Percentiles rank a stretch among this genome's conserved stretches.
Evolutionary conservation across 2,329 filamentous ascomycete genomes (phyloP).

Genomic region (Penicillium verrucosum): DNA sequence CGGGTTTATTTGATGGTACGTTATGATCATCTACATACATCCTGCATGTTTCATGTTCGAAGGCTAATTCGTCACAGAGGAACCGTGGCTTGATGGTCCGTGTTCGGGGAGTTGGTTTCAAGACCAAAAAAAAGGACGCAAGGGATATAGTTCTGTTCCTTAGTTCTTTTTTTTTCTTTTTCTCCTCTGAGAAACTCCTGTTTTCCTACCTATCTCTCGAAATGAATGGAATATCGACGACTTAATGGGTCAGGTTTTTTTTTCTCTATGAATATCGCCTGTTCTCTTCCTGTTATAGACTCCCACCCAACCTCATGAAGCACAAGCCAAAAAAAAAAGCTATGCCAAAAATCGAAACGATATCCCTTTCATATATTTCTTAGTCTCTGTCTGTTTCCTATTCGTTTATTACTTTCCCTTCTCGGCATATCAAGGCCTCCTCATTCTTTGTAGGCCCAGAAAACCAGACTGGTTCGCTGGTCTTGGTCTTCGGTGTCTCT

Average conservation of each 20-base stretch:
- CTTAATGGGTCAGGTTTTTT: conserved; percentile 23
- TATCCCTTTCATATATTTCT: neutral
- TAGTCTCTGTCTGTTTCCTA: neutral
- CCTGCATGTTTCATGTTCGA: neutral
- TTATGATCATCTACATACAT: neutral
- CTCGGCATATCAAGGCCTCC: conserved; percentile 48
- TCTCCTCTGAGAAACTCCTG: conserved; percentile 20
- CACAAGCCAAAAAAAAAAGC: conserved; percentile 16
- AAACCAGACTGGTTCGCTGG: conserved; percentile 21
- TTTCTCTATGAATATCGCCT: conserved; percentile 15
- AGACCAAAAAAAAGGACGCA: conserved; percentile 18
- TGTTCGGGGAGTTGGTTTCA: conserved; percentile 25
- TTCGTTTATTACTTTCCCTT: neutral
- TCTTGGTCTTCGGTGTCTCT: conserved; percentile 23
- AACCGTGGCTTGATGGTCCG: conserved; percentile 27
- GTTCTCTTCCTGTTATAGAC: conserved; percentile 20
- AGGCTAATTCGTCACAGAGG: conserved; percentile 12
- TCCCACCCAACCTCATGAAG: conserved; percentile 10
- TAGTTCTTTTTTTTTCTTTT: conserved; percentile 21
- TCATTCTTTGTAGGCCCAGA: conserved; percentile 33
- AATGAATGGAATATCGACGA: conserved; percentile 30
- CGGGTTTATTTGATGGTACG: conserved; percentile 31
- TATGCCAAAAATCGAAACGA: conserved; percentile 15
- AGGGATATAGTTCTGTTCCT: conserved; percentile 21
- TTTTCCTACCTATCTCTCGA: conserved; percentile 30